Evolutionary conservation across 2,329 filamentous ascomycete species (phyloP), one percentile per base, ranked within the genome.

Genomic region (Trichoderma semiorbis): DNA sequence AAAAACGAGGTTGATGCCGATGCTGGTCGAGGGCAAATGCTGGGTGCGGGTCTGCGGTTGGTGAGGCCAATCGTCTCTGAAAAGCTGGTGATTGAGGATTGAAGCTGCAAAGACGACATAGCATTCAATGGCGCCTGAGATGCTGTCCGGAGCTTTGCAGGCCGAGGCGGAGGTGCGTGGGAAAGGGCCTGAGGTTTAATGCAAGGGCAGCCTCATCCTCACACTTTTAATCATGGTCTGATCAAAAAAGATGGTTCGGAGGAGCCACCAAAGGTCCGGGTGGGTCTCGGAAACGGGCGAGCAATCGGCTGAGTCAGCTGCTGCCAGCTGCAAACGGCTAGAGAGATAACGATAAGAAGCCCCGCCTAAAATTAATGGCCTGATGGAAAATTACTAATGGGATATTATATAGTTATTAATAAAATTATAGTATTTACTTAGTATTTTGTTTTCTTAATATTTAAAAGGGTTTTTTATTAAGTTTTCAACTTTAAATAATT

Each of bases 241-340:
- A 72, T 72, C 34, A 32, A 71, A 71, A 73, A 73, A 73, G 63
- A 71, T 66, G 66, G 66, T 47, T 70, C 36, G 66, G 53, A 62
- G 53, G 70, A 71, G 70, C 70, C 70, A 66, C 71, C 57, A 61
- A 55, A 53, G 67, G 43, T 64, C 71, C 58, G 67, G 60, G 66
- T 64, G 70, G 66, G 71, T 60, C 58, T 58, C 69, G 66, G 67
- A 50, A 53, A 16, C 39, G 39, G 36, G 58, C 39, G 53, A 36
- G n/a, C 30, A 18, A 7, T 18, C 8, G 30, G 64, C 64, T 67
- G 55, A 67, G 64, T 36, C 67, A 69, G 28, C 55, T 60, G 36
- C 5, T 12, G 24, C 24, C 50, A 62, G 63, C 69, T 66, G 61
- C 1, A 1, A 0, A 2, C 67, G 39, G 57, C 57, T 69, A 57